These are phyloP conservation scores for Fusarium sp. DNA, from an alignment of 2,329 filamentous ascomycete genomes.

Conservation along the genomic window DNA sequence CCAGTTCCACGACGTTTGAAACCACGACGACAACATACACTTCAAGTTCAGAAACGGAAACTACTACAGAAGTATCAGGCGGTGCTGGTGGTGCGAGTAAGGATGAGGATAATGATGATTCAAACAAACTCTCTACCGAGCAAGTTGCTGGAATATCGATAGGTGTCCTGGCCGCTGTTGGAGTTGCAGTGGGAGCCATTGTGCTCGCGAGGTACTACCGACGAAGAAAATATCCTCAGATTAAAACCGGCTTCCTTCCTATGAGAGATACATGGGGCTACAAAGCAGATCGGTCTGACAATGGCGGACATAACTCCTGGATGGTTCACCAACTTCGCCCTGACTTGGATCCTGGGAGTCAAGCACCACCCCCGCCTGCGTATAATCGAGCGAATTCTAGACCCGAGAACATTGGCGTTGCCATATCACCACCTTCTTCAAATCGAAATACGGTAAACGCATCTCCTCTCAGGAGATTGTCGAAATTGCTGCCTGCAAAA, in stretches of 20 bases:
- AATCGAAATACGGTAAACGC: constrained; percentile 40
- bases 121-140: constrained; percentile 48
- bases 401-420: constrained; percentile 58
- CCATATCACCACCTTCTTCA: constrained; percentile 53
- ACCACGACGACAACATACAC: constrained; percentile 21
- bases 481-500: constrained; percentile 59
- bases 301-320: constrained; percentile 45
- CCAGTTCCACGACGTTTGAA: constrained; percentile 8
- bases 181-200: constrained; percentile 62
- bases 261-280: constrained; percentile 54
- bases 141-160: constrained; percentile 70
- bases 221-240: constrained; percentile 53
- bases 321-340: constrained; percentile 41
- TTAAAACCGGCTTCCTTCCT: constrained; percentile 55
- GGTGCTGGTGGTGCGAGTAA: constrained; percentile 26
- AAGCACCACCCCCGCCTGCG: constrained; percentile 39
- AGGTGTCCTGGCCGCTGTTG: constrained; percentile 62
- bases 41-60: constrained; percentile 26
- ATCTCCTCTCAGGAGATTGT: constrained; percentile 51
- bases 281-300: constrained; percentile 45
- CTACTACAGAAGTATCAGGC: constrained; percentile 29
- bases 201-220: constrained; percentile 57
- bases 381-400: constrained; percentile 50
- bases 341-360: constrained; percentile 32
- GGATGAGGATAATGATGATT: constrained; percentile 25